A percentile compares a stretch with the other conserved stretches of the same genome.
phyloP scores from a whole-genome alignment of 192 early-diverging fungal genomes.

The Podochytrium sp. region DNA sequence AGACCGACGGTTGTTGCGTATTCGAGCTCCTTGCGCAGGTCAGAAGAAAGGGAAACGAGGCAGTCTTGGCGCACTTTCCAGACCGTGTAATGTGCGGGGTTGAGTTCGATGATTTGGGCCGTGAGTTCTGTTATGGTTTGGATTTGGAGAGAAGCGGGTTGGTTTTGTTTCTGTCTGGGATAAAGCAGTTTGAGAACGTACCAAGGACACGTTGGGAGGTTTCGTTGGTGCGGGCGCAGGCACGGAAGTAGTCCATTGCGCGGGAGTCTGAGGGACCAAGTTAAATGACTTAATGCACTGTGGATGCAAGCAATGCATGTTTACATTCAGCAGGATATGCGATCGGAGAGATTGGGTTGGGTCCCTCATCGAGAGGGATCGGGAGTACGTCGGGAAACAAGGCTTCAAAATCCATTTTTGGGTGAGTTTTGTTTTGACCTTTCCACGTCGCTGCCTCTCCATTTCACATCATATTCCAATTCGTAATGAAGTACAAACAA shows the following conservation, averaged over 20 bases:
- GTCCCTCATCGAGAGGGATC: constrained; percentile 78
- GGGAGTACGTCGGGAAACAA: constrained; percentile 64
- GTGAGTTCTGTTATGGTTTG: constrained; percentile 65
- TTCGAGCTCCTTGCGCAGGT: constrained; percentile 74
- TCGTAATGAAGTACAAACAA: too few relatives aligned
- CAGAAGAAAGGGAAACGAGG: constrained; percentile 66
- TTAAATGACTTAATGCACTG: not conserved
- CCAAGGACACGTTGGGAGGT: constrained; percentile 74
- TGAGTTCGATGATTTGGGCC: constrained; percentile 74
- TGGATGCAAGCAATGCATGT: not conserved
- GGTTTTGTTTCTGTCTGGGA: not conserved
- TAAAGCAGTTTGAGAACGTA: not conserved
- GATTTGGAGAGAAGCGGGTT: not conserved
- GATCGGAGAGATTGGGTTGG: constrained; percentile 80
- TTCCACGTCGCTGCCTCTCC: too few relatives aligned
- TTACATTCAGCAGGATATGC: constrained; percentile 79
- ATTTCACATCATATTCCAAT: too few relatives aligned
- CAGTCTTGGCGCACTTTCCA: constrained; percentile 84
- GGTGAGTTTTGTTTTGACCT: not conserved
- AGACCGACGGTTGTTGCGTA: constrained; percentile 74
- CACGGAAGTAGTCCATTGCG: constrained; percentile 90
- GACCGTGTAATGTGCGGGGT: constrained; percentile 93
- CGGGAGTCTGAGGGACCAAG: constrained; percentile 47
- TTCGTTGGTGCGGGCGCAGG: constrained; percentile 73
- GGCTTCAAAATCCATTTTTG: constrained; percentile 27